Evolutionary conservation across 148 eudicot genomes (phyloP), one percentile per base, ranked within the genome.

Genomic region (Rhododendron mucronatum): DNA sequence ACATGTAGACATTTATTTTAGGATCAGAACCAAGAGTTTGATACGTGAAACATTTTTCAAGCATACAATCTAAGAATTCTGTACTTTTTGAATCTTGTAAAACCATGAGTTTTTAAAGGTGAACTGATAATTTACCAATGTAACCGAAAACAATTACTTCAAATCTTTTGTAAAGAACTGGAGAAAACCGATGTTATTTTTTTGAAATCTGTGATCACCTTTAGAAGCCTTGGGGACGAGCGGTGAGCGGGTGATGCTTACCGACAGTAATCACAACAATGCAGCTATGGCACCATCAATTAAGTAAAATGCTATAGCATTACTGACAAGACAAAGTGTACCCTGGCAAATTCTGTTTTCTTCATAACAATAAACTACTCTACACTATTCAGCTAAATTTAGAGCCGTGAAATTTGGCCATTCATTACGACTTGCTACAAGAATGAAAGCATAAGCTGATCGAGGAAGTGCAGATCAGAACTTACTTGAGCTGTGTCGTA

Each of bases 401-500:
- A 20, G 79, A 48, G 51, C 45, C 3, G 75, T 30, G 77, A 51
- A 84, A 21, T 48, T 50, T 10, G 79, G 21, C 18, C 28, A 50
- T 45, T 48, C 1, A 14, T 75, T 21, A 37, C 7, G 2, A 76
- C n/a, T 53, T 28, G 39, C 28, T 16, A 75, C 71, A 69, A 37
- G 63, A 83, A 76, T 76, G 81, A 44, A 12, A 37, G n/a, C 7
- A 83, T 33, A 65, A 50, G 28, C 74, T 15, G 73, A 75, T 55
- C 78, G 12, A 84, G 23, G 45, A 74, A 51, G 39, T 75, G 69
- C 51, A 75, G 69, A 37, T 21, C 23, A 77, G 45, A 39, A 88
- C 98, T 91, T 94, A 97, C 99, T 90, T 97, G 99, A 88, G 95
- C 95, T 55, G 96, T 92, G 83, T 97, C 89, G 84, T 95, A 97